Conservation (phyloP, 345 rosid genomes). For the Cardamine chenopodiifolia region DNA sequence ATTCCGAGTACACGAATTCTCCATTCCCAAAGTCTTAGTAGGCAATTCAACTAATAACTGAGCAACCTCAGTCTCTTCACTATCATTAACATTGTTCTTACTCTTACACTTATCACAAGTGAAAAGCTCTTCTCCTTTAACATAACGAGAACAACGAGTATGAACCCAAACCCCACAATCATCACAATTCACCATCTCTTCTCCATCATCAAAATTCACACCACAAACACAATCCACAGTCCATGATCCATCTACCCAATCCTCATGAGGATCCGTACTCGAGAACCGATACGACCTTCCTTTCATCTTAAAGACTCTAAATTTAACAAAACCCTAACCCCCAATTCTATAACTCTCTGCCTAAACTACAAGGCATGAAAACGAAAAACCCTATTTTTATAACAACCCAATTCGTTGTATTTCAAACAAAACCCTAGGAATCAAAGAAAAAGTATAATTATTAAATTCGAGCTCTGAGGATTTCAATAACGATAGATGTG, state of each 20-base stretch:
- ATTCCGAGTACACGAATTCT: conserved; percentile 49
- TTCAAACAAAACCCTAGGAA: neutral
- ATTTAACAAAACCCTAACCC: conserved; percentile 38
- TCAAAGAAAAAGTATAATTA: too few species aligned
- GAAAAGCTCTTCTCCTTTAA: conserved; percentile 78
- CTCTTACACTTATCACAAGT: conserved; percentile 92
- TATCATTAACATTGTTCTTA: conserved; percentile 56
- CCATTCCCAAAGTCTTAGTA: conserved; percentile 72
- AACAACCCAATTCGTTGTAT: neutral
- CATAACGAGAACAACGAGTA: conserved; percentile 90
- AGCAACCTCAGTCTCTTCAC: conserved; percentile 92
- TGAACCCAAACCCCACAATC: conserved; percentile 99
- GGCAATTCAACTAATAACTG: conserved; percentile 89
- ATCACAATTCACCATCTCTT: conserved; percentile 98
- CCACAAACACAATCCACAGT: conserved; percentile 99
- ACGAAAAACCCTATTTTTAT: neutral
- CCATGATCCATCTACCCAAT: conserved; percentile 98
- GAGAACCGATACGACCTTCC: conserved; percentile 43
- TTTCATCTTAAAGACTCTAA: conserved; percentile 29
- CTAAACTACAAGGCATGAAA: neutral
- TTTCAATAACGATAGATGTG: neutral
- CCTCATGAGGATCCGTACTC: conserved; percentile 76
- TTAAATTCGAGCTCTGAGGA: neutral
- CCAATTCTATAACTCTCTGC: neutral
- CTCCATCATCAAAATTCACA: conserved; percentile 92